Evolutionary conservation across 169 alveolate species (phyloP).

Genomic region (Eimeria necatrix): DNA sequence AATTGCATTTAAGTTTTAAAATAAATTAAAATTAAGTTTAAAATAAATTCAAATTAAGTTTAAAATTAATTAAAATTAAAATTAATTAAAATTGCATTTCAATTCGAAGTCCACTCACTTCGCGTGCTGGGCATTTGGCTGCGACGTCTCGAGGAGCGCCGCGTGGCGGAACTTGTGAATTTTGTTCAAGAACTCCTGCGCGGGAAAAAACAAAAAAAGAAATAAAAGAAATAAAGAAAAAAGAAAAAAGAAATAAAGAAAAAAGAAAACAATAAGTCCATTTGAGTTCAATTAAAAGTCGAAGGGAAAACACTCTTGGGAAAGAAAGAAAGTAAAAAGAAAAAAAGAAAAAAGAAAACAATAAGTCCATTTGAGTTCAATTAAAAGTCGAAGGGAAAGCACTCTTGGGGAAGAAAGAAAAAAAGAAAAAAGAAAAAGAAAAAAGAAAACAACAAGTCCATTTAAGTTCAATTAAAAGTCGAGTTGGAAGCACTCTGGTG

Average conservation of each 20-base stretch:
- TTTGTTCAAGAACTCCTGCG: constrained; percentile 66
- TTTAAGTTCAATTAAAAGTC: not conserved
- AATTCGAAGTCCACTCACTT: not conserved
- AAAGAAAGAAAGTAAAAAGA: not conserved
- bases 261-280: not conserved
- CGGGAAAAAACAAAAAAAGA: not conserved
- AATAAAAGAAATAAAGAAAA: not conserved
- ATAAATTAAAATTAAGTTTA: too few species aligned
- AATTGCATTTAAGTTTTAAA: not conserved
- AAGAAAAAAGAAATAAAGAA: not conserved
- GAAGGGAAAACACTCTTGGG: not conserved
- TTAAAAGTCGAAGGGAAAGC: not conserved
- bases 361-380: not conserved
- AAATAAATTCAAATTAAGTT: not conserved
- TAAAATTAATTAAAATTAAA: not conserved
- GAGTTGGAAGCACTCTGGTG: too few species aligned
- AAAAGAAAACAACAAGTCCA: too few species aligned
- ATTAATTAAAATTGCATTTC: not conserved
- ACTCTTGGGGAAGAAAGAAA: not conserved
- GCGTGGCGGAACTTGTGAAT: constrained; percentile 42
- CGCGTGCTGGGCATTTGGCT: not conserved
- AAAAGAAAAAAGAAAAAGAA: too few species aligned
- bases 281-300: too few species aligned
- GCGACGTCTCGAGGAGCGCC: not conserved
- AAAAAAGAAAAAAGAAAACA: too few species aligned